Evolutionary conservation across 2,329 filamentous ascomycete genomes (phyloP).

Genomic region (Fusarium bulbicola): DNA sequence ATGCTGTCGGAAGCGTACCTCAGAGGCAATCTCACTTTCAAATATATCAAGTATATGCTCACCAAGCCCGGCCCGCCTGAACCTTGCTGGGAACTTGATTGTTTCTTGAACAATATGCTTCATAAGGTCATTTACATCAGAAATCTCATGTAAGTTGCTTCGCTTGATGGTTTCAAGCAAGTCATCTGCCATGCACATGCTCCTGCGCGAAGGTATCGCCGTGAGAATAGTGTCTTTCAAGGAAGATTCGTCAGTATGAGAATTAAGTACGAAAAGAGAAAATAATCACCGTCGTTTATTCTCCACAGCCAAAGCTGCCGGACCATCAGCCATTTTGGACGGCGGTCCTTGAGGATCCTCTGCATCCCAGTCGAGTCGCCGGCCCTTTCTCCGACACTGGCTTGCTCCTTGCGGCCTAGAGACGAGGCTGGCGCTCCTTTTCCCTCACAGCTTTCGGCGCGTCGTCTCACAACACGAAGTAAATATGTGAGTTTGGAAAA

Average conservation of each 20-base stretch:
- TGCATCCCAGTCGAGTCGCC: rapidly evolving
- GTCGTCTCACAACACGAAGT: not conserved
- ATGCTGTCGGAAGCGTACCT: rapidly evolving
- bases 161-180: not conserved
- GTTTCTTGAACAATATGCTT: rapidly evolving
- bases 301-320: not conserved
- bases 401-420: not conserved
- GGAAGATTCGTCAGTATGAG: too few species aligned
- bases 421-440: too few species aligned
- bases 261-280: not conserved
- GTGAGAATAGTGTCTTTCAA: not conserved
- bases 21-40: not conserved
- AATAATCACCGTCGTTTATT: not conserved
- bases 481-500: rapidly evolving
- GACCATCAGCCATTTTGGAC: not conserved
- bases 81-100: rapidly evolving
- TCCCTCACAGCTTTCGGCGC: too few species aligned
- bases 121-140: rapidly evolving
- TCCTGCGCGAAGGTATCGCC: rapidly evolving
- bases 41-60: not conserved
- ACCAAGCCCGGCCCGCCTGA: rapidly evolving
- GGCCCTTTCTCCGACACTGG: rapidly evolving
- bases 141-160: rapidly evolving
- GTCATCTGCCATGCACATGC: not conserved
- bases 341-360: rapidly evolving